Conservation (phyloP, 2,329 filamentous ascomycete species). For the Aspergillus bombycis region DNA sequence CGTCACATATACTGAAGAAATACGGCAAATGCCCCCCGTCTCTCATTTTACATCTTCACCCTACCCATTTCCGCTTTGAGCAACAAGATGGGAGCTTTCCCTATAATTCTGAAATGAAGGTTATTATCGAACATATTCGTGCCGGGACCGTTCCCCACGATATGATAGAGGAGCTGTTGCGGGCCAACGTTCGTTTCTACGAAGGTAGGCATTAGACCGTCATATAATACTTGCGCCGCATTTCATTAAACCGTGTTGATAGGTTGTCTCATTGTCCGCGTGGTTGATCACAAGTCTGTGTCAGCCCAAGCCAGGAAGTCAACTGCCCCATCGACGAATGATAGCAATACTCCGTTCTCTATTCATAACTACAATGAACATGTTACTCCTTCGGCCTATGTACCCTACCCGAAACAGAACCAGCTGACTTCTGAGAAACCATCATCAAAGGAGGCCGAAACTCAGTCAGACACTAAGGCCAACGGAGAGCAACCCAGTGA, state of each 20-base stretch:
- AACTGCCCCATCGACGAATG: slow-evolving; percentile 59
- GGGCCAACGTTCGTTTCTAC: slow-evolving; percentile 77
- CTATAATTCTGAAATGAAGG: slow-evolving; percentile 89
- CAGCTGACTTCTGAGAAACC: slow-evolving; percentile 36
- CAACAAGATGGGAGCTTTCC: slow-evolving; percentile 89
- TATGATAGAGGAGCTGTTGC: slow-evolving; percentile 76
- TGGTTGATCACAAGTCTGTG: slow-evolving; percentile 81
- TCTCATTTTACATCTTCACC: slow-evolving; percentile 81
- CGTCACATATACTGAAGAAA: slow-evolving; percentile 80
- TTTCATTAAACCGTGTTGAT: background rate
- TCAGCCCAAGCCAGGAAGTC: slow-evolving; percentile 62
- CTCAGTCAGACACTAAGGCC: slow-evolving; percentile 25
- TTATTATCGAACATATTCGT: slow-evolving; percentile 76
- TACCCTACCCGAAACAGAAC: slow-evolving; percentile 65
- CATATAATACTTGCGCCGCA: slow-evolving; percentile 5
- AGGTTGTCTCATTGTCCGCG: slow-evolving; percentile 86
- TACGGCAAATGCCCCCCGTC: slow-evolving; percentile 75
- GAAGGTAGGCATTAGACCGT: slow-evolving; percentile 60
- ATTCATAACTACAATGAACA: slow-evolving; percentile 92
- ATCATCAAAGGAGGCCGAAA: slow-evolving; percentile 28
- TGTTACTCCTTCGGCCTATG: slow-evolving; percentile 85
- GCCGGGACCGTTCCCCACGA: slow-evolving; percentile 84
- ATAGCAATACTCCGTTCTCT: slow-evolving; percentile 71
- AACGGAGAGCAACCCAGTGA: slow-evolving; percentile 35
- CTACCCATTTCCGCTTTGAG: slow-evolving; percentile 87